phyloP scores from a whole-genome alignment of 331 rosid species.

The Rosa hybrid region DNA sequence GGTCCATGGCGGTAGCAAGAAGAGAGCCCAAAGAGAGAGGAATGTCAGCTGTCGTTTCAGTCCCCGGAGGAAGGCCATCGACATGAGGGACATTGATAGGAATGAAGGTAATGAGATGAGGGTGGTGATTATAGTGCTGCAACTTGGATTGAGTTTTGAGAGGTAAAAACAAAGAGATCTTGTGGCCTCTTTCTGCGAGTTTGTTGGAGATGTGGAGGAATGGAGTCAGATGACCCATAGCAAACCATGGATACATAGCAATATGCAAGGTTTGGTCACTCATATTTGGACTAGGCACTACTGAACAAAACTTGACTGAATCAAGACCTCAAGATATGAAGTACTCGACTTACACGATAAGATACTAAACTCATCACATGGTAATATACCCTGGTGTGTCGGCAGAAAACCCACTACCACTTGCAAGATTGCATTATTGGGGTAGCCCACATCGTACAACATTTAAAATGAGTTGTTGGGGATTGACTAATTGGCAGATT shows the following conservation, averaged over 20 bases:
- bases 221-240: slow-evolving; percentile 55
- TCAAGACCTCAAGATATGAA: too few relatives aligned
- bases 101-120: slow-evolving; percentile 47
- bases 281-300: not conserved
- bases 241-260: slow-evolving; percentile 65
- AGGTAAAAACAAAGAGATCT: slow-evolving; percentile 52
- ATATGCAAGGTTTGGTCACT: slow-evolving; percentile 12
- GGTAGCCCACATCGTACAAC: too few relatives aligned
- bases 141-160: slow-evolving; percentile 34
- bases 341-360: too few relatives aligned
- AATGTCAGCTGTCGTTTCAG: slow-evolving; percentile 54
- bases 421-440: too few relatives aligned
- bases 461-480: too few relatives aligned
- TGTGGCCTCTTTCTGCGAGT: slow-evolving; percentile 52
- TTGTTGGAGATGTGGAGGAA: slow-evolving; percentile 60
- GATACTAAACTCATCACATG: too few relatives aligned
- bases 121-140: slow-evolving; percentile 46
- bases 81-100: slow-evolving; percentile 49
- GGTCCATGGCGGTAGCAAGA: slow-evolving; percentile 56
- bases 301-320: too few relatives aligned
- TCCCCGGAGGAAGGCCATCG: slow-evolving; percentile 45
- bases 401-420: too few relatives aligned
- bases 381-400: too few relatives aligned
- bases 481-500: too few relatives aligned
- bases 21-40: slow-evolving; percentile 32